Conservation (phyloP, 1,284 basidiomycete species). For the Papiliotrema fonsecae region DNA sequence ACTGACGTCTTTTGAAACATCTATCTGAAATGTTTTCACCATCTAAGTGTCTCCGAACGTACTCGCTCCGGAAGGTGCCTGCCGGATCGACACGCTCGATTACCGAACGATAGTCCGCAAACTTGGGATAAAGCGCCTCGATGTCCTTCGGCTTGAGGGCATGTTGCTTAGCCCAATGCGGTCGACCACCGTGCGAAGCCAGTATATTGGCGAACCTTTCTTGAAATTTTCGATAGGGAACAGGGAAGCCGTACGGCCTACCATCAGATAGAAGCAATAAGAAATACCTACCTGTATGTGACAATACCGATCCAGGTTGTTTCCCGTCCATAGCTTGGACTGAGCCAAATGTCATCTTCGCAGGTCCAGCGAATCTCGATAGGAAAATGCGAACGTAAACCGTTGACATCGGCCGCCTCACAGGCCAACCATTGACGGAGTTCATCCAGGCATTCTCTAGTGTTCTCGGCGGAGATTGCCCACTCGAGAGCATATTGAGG, state of each 20-base stretch:
- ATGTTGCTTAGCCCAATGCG: constrained; percentile 98
- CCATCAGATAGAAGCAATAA: background rate
- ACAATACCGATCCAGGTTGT: constrained; percentile 96
- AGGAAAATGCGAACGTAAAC: constrained; percentile 83
- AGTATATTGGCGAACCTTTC: constrained; percentile 73
- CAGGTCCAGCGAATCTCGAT: constrained; percentile 89
- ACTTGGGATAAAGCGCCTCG: constrained; percentile 70
- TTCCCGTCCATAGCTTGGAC: constrained; percentile 71
- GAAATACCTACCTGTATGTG: constrained; percentile 72
- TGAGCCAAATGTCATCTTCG: constrained; percentile 88
- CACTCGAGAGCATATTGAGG: constrained; percentile 89
- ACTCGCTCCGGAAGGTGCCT: constrained; percentile 63
- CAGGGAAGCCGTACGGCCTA: constrained; percentile 82
- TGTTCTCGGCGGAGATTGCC: constrained; percentile 58
- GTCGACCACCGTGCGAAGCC: constrained; percentile 68
- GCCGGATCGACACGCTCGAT: constrained; percentile 71
- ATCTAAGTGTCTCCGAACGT: constrained; percentile 53
- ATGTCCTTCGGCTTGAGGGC: constrained; percentile 64
- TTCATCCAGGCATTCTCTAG: constrained; percentile 65
- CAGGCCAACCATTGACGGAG: constrained; percentile 68
- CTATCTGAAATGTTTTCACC: constrained; percentile 44
- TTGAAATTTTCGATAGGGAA: constrained; percentile 83
- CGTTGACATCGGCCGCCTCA: constrained; percentile 63
- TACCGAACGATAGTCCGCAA: constrained; percentile 71
- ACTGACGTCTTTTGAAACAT: constrained; percentile 32